Evolutionary conservation across 2,329 filamentous ascomycete genomes (phyloP).

Genomic region (Fusarium fracticaudum): DNA sequence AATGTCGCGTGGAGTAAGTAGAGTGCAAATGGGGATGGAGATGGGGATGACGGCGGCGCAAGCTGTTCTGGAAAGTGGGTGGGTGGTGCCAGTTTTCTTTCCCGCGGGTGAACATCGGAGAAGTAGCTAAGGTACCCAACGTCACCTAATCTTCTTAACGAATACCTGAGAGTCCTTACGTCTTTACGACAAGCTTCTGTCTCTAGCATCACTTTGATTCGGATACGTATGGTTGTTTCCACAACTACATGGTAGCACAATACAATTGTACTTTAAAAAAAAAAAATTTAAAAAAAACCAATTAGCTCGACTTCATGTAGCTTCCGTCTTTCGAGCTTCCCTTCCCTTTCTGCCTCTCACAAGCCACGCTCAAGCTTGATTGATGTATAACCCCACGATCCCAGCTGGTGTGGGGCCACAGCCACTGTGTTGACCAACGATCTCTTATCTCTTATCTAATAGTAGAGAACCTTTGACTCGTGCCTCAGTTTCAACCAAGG

Average conservation of each 20-base stretch:
- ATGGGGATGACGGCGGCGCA: slow-evolving; percentile 37
- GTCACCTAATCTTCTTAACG: background rate
- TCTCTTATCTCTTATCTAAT: slow-evolving; percentile 30
- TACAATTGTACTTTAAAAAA: background rate
- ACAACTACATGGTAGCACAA: background rate
- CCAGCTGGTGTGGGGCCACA: slow-evolving; percentile 20
- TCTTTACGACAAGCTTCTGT: background rate
- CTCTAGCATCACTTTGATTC: background rate
- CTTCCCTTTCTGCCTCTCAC: background rate
- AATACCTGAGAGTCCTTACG: background rate
- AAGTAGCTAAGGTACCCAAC: background rate
- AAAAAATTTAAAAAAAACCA: background rate
- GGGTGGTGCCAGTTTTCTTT: slow-evolving; percentile 20
- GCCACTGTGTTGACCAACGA: slow-evolving; percentile 28
- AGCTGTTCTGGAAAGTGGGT: slow-evolving; percentile 42
- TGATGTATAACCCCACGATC: slow-evolving; percentile 11
- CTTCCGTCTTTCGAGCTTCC: background rate
- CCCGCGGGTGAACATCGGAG: slow-evolving; percentile 41
- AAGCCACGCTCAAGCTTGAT: slow-evolving; percentile 25
- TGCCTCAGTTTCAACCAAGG: slow-evolving; percentile 15
- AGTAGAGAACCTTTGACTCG: slow-evolving; percentile 8
- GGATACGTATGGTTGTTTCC: background rate
- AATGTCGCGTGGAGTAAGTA: slow-evolving; percentile 39
- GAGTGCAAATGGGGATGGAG: slow-evolving; percentile 13
- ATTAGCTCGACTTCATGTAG: background rate